These are phyloP conservation scores for Pichia occidentalis DNA, from an alignment of 805 yeast species.

Conservation along the genomic window DNA sequence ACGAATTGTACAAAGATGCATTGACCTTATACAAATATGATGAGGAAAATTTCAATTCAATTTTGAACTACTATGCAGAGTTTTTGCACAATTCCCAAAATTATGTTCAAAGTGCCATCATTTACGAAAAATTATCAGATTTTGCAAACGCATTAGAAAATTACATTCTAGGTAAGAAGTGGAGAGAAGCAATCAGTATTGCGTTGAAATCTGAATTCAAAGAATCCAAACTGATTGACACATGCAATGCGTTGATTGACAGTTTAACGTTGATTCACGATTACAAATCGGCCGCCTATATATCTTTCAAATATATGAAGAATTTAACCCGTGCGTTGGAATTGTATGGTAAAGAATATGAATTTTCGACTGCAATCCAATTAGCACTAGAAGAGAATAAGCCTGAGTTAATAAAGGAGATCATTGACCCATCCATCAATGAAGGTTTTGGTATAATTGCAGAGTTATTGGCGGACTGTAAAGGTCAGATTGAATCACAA, in stretches of 20 bases:
- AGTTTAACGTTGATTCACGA: slow-evolving; percentile 60
- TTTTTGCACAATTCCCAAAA: slow-evolving; percentile 48
- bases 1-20: slow-evolving; percentile 65
- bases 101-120: slow-evolving; percentile 70
- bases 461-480: slow-evolving; percentile 90
- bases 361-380: slow-evolving; percentile 70
- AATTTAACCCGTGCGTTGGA: slow-evolving; percentile 57
- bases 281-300: slow-evolving; percentile 74
- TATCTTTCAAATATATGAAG: slow-evolving; percentile 56
- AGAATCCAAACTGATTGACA: slow-evolving; percentile 32
- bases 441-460: slow-evolving; percentile 87
- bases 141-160: slow-evolving; percentile 59
- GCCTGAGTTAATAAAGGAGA: slow-evolving; percentile 42
- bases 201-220: slow-evolving; percentile 37
- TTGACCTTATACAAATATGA: slow-evolving; percentile 56
- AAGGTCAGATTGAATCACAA: slow-evolving; percentile 78
- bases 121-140: slow-evolving; percentile 62
- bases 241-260: slow-evolving; percentile 55
- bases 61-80: slow-evolving; percentile 59
- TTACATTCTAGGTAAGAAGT: slow-evolving; percentile 62
- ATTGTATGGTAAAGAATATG: slow-evolving; percentile 67
- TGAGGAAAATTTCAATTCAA: slow-evolving; percentile 42
- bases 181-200: slow-evolving; percentile 79
- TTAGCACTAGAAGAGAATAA: slow-evolving; percentile 42
- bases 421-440: slow-evolving; percentile 67